Conservation (phyloP, 2,329 filamentous ascomycete species). For the Pseudodiploospora longispora region DNA sequence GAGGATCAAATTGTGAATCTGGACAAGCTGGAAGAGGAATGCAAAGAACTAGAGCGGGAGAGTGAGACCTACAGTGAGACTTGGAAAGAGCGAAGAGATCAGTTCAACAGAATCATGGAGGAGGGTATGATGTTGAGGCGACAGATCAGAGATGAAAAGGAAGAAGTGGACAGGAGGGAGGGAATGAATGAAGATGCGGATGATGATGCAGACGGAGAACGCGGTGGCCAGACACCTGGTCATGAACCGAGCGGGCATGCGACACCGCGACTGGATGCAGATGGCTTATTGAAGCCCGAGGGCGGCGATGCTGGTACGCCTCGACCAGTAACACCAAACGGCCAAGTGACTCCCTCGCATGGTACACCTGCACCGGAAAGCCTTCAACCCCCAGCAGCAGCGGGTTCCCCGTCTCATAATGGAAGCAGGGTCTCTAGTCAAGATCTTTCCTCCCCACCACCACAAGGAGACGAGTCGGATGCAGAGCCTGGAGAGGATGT, state of each 20-base stretch:
- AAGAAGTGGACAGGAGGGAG: constrained; percentile 82
- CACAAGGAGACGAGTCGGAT: constrained; percentile 22
- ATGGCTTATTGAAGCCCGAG: constrained; percentile 19
- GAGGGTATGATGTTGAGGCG: constrained; percentile 81
- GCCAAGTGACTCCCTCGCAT: constrained; percentile 25
- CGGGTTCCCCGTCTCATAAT: constrained; percentile 14
- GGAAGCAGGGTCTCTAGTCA: constrained; percentile 22
- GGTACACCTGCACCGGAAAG: constrained; percentile 22
- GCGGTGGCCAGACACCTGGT: constrained; percentile 41
- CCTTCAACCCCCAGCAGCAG: constrained; percentile 13
- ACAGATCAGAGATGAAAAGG: constrained; percentile 89
- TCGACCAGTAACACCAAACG: constrained; percentile 17
- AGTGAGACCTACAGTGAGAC: constrained; percentile 72
- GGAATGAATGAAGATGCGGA: constrained; percentile 67
- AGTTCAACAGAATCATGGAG: constrained; percentile 82
- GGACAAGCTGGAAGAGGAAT: constrained; percentile 79
- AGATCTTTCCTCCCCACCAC: constrained; percentile 19
- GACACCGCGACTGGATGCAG: constrained; percentile 41
- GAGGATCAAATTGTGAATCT: constrained; percentile 74
- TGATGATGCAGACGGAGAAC: constrained; percentile 43
- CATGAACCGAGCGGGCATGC: constrained; percentile 42
- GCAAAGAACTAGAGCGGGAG: constrained; percentile 77
- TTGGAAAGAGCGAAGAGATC: constrained; percentile 76
- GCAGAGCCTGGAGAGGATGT: constrained; percentile 45
- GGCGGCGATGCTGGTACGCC: constrained; percentile 21